Evolutionary conservation across 1,284 basidiomycete genomes (phyloP), one percentile per base, ranked within the genome.

Genomic region (Melanopsichium pennsylvanicum): DNA sequence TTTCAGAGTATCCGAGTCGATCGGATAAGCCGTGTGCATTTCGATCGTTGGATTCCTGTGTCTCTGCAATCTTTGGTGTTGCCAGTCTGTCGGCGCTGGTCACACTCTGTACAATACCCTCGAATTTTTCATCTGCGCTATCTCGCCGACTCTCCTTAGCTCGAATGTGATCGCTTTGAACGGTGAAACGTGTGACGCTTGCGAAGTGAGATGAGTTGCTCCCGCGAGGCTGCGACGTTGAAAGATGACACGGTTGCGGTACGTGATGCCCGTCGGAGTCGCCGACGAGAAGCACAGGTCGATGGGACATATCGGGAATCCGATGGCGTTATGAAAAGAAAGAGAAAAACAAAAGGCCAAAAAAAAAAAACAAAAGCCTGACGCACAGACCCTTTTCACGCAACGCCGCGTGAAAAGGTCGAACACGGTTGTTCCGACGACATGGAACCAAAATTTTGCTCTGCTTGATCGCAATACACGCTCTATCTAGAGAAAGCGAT

Each of bases 61-160:
- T 23, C 26, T 48, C 34, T 29, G 23, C 11, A 2, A 29, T 51
- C 25, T 26, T 47, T 50, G 51, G 59, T 61, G 59, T 51, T 29
- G 15, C 31, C 37, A 25, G 21, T 35, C 22, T 38, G 9, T n/a
- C n/a, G n/a, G n/a, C n/a, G n/a, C n/a, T n/a, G n/a, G n/a, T n/a
- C n/a, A 55, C 55, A 49, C 61, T 64, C 49, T 64, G 61, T 64
- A 64, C 61, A 64, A 64, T 64, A 64, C 49, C 48, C 47, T 32
- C 47, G 29, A 35, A 50, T 35, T 31, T 27, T 23, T 35, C 32
- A 50, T 35, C 42, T 50, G 48, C 23, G 48, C 38, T 25, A 21
- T 40, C 37, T 34, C 48, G 18, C 39, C 33, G 33, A 42, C 41
- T 12, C 15, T 33, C 8, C 15, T 23, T 19, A n/a, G n/a, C n/a